Conservation (phyloP, 352 stramenopile species). For the Pythium sukuiense region DNA sequence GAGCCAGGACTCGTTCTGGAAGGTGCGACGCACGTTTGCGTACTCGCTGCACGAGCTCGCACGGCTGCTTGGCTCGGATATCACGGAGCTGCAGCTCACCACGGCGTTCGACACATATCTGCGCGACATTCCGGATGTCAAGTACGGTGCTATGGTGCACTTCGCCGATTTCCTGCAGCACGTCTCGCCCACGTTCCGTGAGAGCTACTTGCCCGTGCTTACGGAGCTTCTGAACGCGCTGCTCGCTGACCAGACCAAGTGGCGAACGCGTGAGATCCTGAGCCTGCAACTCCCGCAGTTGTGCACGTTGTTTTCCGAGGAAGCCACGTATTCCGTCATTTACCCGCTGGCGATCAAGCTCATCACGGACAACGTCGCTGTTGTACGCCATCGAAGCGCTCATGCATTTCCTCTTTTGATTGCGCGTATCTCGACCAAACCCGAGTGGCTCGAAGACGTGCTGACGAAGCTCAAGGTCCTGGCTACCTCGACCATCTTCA, state of each 20-base stretch:
- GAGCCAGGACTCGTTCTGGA: slow-evolving; percentile 83
- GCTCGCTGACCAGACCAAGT: slow-evolving; percentile 78
- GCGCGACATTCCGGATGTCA: slow-evolving; percentile 79
- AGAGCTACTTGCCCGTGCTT: slow-evolving; percentile 81
- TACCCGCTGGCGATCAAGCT: slow-evolving; percentile 76
- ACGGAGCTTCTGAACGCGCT: slow-evolving; percentile 49
- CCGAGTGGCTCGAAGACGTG: slow-evolving; percentile 48
- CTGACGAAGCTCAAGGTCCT: slow-evolving; percentile 52
- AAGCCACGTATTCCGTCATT: slow-evolving; percentile 76
- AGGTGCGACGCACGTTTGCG: slow-evolving; percentile 90
- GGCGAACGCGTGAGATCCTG: slow-evolving; percentile 77
- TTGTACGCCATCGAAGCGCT: slow-evolving; percentile 73
- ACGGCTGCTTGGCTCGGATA: slow-evolving; percentile 74
- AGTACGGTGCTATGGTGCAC: slow-evolving; percentile 79
- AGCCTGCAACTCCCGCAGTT: slow-evolving; percentile 74
- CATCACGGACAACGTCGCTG: slow-evolving; percentile 69
- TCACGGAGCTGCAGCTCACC: slow-evolving; percentile 76
- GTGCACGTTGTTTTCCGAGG: slow-evolving; percentile 64
- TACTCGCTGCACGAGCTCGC: slow-evolving; percentile 91
- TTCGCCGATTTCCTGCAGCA: slow-evolving; percentile 85
- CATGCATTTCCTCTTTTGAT: slow-evolving; percentile 69
- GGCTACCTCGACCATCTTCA: slow-evolving; percentile 54
- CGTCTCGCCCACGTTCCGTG: slow-evolving; percentile 66
- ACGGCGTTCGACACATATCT: slow-evolving; percentile 85
- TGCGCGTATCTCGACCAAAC: slow-evolving; percentile 40